Conservation (phyloP, 257 asterid genomes). For the Solanum clarkiae region DNA sequence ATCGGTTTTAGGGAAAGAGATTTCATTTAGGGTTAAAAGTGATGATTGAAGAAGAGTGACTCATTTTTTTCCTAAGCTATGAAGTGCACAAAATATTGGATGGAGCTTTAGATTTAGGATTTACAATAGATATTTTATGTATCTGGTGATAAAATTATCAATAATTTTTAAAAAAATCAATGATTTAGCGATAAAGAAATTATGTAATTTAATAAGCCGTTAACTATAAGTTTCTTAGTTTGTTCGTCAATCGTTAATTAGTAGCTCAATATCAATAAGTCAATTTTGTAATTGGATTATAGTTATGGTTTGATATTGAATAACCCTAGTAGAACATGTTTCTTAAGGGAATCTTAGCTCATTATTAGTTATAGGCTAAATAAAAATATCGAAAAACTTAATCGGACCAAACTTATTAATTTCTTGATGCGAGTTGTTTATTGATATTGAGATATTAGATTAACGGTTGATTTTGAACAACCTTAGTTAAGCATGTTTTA, state of each 20-base stretch:
- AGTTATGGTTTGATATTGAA: not conserved
- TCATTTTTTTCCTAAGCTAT: not conserved
- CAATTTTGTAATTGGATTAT: not conserved
- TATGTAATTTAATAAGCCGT: not conserved
- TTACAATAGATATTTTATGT: not conserved
- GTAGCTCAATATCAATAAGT: not conserved
- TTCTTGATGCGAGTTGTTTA: not conserved
- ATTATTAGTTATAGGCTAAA: not conserved
- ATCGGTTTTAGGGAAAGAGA: not conserved
- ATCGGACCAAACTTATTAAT: not conserved
- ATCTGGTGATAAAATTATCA: not conserved
- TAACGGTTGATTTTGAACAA: not conserved
- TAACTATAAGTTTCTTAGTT: not conserved
- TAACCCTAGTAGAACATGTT: not conserved
- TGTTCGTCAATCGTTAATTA: not conserved
- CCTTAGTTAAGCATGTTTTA: not conserved
- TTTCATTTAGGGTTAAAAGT: not conserved
- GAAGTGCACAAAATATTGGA: not conserved
- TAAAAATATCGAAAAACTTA: not conserved
- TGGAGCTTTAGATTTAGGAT: not conserved
- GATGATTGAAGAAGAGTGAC: not conserved
- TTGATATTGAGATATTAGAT: too few relatives aligned
- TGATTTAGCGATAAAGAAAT: not conserved
- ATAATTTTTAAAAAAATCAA: not conserved
- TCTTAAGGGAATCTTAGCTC: not conserved